Base-by-base conservation (phyloP, 768 basidiomycete genomes). In the Termitomyces sp. region DNA sequence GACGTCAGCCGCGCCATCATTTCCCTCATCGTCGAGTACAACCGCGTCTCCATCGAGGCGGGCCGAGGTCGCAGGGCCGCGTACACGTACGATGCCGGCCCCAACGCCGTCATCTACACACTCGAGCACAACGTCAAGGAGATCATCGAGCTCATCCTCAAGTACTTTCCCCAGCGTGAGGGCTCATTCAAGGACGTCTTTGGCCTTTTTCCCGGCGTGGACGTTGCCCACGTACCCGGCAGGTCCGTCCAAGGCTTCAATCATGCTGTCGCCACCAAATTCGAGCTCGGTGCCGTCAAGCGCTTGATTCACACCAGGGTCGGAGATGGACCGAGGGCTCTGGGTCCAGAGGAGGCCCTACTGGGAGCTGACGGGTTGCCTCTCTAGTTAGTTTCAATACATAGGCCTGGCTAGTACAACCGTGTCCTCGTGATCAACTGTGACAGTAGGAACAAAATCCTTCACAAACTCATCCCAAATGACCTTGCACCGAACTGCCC, bases 31-130 rank as follows among this genome's bases (percentile, higher is more conserved):
- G 88, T 89, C 41, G 97, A 98, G 73, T 86, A 94, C 76, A 99
- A 99, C 74, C 84, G 95, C 19, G 77, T 91, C 21, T 77, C 84
- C 1, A 72, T 88, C 35, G 85, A 75, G 39, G 56, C 72, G 58
- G 68, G 82, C 70, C 45, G 76, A 2, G 81, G 82, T 52, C 76
- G 84, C 70, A 85, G 90, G 66, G 97, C 94, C 0, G 97, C 96
- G 41, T 99, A 99, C 73, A 99, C 97, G n/a, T 98, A 89, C 68
- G 97, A 99, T 66, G 97, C 97, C 0, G 97, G 97, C 32, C 97
- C 97, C 14, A 99, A 99, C 72, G 95, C 95, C 2, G 97, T 99
- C 68, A 93, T 99, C 66, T 99, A 98, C 73, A 83, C 94, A 0
- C 80, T 82, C 4, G 78, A 86, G 62, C 79, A 84, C 65, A 84